A percentile compares a stretch with the other conserved stretches of the same genome.
Evolutionary conservation across 208 protist genomes (phyloP).

Genomic region (Trypanosoma melophagium): DNA sequence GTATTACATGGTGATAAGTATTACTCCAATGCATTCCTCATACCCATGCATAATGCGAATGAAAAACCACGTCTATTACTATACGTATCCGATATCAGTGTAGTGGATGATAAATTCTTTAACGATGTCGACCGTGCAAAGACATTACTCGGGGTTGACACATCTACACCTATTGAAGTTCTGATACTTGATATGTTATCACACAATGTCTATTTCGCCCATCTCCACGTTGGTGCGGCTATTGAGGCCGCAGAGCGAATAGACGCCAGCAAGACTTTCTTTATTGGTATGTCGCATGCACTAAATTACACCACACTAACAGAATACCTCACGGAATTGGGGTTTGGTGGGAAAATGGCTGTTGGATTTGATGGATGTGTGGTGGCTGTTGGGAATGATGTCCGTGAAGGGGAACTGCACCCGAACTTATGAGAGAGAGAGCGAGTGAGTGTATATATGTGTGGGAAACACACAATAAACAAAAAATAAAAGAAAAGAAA

Average conservation of each 20-base stretch:
- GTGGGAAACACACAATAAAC: not conserved
- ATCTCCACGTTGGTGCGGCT: slow-evolving; percentile 39
- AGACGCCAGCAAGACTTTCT: slow-evolving; percentile 45
- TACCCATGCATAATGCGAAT: slow-evolving; percentile 32
- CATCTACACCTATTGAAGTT: slow-evolving; percentile 29
- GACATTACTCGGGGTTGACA: slow-evolving; percentile 15
- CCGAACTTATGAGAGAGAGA: slow-evolving; percentile 1
- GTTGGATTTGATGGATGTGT: slow-evolving; percentile 62
- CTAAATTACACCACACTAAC: slow-evolving; percentile 41
- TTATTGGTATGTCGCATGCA: slow-evolving; percentile 60
- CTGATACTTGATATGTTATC: slow-evolving; percentile 61
- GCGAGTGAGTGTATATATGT: slow-evolving; percentile 10
- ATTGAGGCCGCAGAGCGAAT: slow-evolving; percentile 36
- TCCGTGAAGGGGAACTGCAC: no score
- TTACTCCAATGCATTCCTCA: slow-evolving; percentile 49
- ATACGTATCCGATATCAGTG: slow-evolving; percentile 62
- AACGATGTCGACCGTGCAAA: slow-evolving; percentile 28
- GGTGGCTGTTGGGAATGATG: slow-evolving; percentile 22
- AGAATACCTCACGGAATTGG: slow-evolving; percentile 21
- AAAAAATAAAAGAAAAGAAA: no score
- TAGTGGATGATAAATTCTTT: slow-evolving; percentile 29
- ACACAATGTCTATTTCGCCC: slow-evolving; percentile 36
- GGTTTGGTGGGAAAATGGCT: slow-evolving; percentile 35
- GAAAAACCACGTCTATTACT: slow-evolving; percentile 31
- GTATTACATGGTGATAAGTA: slow-evolving; percentile 55